Conservation (phyloP, 1,284 basidiomycete species). For the Cutaneotrichosporon dermatis region DNA sequence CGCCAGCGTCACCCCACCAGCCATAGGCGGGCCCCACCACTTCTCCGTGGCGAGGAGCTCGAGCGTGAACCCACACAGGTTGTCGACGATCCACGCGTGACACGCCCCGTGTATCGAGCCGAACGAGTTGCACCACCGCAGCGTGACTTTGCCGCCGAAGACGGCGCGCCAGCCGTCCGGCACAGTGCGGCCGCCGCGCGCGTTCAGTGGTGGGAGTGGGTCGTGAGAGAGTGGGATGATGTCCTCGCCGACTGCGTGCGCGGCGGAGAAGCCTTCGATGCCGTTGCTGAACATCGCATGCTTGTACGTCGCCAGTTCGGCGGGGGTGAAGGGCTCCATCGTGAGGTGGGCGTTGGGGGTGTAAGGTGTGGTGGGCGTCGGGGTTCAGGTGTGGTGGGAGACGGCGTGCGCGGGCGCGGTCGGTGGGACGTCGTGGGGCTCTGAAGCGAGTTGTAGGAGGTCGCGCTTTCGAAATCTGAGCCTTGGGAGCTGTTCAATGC, state of each 20-base stretch:
- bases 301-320: not conserved
- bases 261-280: not conserved
- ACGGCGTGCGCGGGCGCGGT: too few species aligned
- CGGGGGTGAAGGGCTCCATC: not conserved
- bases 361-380: too few species aligned
- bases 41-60: not conserved
- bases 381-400: too few species aligned
- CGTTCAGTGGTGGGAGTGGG: constrained; percentile 12
- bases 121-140: constrained; percentile 34
- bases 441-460: too few species aligned
- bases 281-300: not conserved
- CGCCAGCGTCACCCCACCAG: constrained; percentile 27
- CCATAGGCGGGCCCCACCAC: constrained; percentile 37
- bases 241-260: not conserved
- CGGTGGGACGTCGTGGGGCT: too few species aligned
- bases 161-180: constrained; percentile 8
- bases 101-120: constrained; percentile 38
- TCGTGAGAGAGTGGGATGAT: constrained; percentile 8
- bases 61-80: not conserved
- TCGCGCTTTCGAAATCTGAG: too few species aligned
- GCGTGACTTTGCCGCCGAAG: constrained; percentile 1
- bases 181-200: constrained; percentile 4
- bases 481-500: too few species aligned
- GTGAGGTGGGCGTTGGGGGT: too few species aligned
- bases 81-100: constrained; percentile 36